Evolutionary conservation across 345 rosid genomes (phyloP), one percentile per base, ranked within the genome.

Genomic region (Durio zibethinus): DNA sequence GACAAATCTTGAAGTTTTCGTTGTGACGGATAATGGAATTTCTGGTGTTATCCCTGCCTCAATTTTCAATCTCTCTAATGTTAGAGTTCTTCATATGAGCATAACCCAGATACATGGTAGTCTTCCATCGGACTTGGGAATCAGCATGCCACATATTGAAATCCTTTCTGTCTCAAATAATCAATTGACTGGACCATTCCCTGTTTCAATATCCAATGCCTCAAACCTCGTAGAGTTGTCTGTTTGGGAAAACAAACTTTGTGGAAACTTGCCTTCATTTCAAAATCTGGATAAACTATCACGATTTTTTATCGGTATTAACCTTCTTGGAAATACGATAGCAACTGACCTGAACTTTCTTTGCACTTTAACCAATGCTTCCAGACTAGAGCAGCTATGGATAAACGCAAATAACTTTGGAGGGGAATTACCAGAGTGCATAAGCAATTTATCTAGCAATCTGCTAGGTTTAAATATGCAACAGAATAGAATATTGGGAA

Each of bases 1-100:
- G 29, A 65, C 1, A 25, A 25, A 74, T 66, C 8, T 35, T 75
- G 15, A 4, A 0, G 4, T 3, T 0, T 1, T 71, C 10, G 6
- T 11, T 1, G 1, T 54, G 27, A 0, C 73, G 2, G 31, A 0
- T 2, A 84, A 84, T 60, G 8, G 14, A n/a, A 43, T 81, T 1
- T 76, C 75, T 1, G 84, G 86, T 73, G 62, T 6, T 4, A n/a
- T 81, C 35, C 84, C 84, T 35, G 42, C 48, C 4, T 76, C 82
- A 1, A 52, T 84, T 73, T 84, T 75, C 72, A 81, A 81, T 60
- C 31, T 81, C 0, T 78, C 83, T 1, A 79, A 80, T 9, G 1
- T 79, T 2, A 35, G 2, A 0, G 0, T 0, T 0, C 42, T 79
- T 29, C 42, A 74, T 1, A 0, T 74, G 1, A 38, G 38, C 2